phyloP scores from a whole-genome alignment of 2,329 filamentous ascomycete species.

The Aspergillus clavatus region DNA sequence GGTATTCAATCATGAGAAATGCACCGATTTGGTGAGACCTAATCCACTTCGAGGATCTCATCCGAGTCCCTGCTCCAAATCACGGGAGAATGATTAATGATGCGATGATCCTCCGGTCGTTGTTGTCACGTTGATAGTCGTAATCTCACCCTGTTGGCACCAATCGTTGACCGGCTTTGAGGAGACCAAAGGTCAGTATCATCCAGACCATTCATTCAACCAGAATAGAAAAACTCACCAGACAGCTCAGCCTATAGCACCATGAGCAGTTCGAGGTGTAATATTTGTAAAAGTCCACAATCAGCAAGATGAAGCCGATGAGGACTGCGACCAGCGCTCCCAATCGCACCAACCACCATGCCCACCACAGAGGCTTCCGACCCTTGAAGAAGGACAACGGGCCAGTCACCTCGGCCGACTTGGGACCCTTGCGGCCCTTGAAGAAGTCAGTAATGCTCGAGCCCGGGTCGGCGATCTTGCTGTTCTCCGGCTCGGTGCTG shows the following conservation, averaged over 20 bases:
- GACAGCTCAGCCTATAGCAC: slow-evolving; percentile 93
- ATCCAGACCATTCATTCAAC: not conserved
- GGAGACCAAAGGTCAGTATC: slow-evolving; percentile 13
- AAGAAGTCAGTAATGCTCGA: slow-evolving; percentile 53
- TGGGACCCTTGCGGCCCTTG: slow-evolving; percentile 54
- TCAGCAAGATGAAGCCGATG: slow-evolving; percentile 76
- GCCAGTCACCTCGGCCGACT: slow-evolving; percentile 10
- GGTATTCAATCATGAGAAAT: too few relatives aligned
- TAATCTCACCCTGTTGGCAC: slow-evolving; percentile 38
- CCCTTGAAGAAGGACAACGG: slow-evolving; percentile 77
- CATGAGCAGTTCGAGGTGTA: slow-evolving; percentile 67
- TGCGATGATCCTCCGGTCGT: slow-evolving; percentile 1
- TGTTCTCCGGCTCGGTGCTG: slow-evolving; percentile 24
- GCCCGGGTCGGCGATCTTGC: slow-evolving; percentile 52
- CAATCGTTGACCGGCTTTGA: slow-evolving; percentile 43
- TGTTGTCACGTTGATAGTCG: not conserved
- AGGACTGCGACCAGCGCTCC: slow-evolving; percentile 74
- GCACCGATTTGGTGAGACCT: too few relatives aligned
- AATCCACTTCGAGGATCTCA: not conserved
- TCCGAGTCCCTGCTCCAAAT: not conserved
- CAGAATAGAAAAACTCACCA: slow-evolving; percentile 64
- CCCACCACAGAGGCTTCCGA: slow-evolving; percentile 92
- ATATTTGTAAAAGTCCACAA: slow-evolving; percentile 87
- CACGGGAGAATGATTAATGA: not conserved
- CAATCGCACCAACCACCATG: slow-evolving; percentile 85